A percentile compares a stretch with the other conserved stretches of the same genome.
Conservation (phyloP, 495 filamentous ascomycete species). For the Neurospora tetrasperma region DNA sequence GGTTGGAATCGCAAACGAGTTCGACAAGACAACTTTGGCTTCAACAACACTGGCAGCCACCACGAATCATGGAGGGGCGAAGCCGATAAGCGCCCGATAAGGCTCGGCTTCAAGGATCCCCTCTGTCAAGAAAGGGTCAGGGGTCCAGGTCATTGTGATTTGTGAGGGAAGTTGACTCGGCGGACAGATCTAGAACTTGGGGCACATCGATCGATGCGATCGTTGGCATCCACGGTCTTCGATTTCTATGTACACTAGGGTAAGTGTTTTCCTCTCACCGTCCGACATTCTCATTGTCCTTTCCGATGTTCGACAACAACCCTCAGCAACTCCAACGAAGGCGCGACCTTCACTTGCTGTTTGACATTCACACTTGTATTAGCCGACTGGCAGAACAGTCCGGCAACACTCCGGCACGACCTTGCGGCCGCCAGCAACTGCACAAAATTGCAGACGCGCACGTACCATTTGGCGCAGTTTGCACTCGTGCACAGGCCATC, state of each 20-base stretch:
- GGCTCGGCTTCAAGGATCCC: neutral
- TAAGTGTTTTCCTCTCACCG: too few species aligned
- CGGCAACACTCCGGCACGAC: neutral
- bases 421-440: neutral
- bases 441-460: neutral
- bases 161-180: neutral
- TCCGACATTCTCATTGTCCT: too few species aligned
- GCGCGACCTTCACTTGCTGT: neutral
- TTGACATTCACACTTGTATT: too few species aligned
- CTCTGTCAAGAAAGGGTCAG: neutral
- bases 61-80: neutral
- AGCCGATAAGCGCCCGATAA: neutral
- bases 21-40: neutral
- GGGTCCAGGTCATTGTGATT: neutral
- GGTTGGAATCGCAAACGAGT: neutral
- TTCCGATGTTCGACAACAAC: neutral
- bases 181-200: neutral
- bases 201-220: too few species aligned
- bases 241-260: too few species aligned
- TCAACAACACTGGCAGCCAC: neutral
- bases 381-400: too few species aligned
- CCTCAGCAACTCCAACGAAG: neutral
- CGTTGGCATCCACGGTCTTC: too few species aligned
- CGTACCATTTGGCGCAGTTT: neutral
- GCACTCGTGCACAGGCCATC: conserved; percentile 16